Percentiles rank a stretch among this genome's conserved stretches.
These are phyloP conservation scores for Adansonia madagascariensis DNA, from an alignment of 441 rosid species.

Conservation along the genomic window DNA sequence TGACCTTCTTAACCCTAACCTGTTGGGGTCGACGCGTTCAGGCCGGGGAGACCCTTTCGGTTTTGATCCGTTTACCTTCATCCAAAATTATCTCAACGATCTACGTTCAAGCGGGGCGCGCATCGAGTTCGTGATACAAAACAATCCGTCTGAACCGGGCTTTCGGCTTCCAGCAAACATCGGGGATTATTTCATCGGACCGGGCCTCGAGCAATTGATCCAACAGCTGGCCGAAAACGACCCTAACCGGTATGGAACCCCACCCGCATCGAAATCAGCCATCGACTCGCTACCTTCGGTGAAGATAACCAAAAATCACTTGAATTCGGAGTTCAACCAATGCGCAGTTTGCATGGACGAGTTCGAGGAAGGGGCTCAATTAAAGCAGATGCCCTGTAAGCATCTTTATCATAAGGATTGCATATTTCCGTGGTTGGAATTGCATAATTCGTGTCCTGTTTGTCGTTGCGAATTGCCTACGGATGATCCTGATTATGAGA, in stretches of 20 bases:
- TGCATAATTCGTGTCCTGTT: slow-evolving; percentile 71
- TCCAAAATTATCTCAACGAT: slow-evolving; percentile 55
- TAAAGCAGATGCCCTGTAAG: slow-evolving; percentile 64
- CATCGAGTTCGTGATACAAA: slow-evolving; percentile 64
- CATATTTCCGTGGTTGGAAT: slow-evolving; percentile 57
- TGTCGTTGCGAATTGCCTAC: slow-evolving; percentile 71
- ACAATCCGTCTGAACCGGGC: slow-evolving; percentile 44
- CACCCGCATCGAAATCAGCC: slow-evolving; percentile 79
- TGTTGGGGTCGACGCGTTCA: slow-evolving; percentile 30
- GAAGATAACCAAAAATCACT: slow-evolving; percentile 43
- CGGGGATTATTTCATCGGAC: slow-evolving; percentile 75
- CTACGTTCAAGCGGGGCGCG: slow-evolving; percentile 60
- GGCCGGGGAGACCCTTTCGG: slow-evolving; percentile 30
- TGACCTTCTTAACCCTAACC: slow-evolving; percentile 28
- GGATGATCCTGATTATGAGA: slow-evolving; percentile 61
- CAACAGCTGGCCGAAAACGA: slow-evolving; percentile 82
- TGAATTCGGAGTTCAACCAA: slow-evolving; percentile 60
- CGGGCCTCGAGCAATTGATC: slow-evolving; percentile 78
- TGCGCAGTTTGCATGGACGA: slow-evolving; percentile 63
- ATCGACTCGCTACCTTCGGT: slow-evolving; percentile 55
- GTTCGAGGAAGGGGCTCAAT: slow-evolving; percentile 41
- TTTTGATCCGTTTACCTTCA: slow-evolving; percentile 57
- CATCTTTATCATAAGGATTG: slow-evolving; percentile 63
- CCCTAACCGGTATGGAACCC: slow-evolving; percentile 73
- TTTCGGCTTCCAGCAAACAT: slow-evolving; percentile 43